Percentiles rank a stretch among this genome's conserved stretches.
phyloP scores from a whole-genome alignment of 2,329 filamentous ascomycete species.

The Trichoderma brevicompactum region DNA sequence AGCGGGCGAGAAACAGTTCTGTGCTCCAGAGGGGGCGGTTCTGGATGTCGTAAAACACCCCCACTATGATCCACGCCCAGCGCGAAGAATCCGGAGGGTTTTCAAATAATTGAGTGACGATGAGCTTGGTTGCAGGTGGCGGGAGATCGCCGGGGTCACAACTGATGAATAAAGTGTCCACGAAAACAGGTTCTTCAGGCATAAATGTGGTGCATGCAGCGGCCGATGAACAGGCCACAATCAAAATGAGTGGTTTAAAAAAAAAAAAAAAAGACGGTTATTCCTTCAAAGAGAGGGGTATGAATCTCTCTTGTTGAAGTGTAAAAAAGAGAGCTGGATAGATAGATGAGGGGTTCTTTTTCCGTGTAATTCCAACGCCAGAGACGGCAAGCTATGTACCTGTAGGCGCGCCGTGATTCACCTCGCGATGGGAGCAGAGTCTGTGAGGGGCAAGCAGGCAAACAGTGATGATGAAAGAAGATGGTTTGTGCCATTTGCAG shows the following conservation, averaged over 20 bases:
- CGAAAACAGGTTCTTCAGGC: slow-evolving; percentile 28
- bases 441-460: neutral
- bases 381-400: slow-evolving; percentile 19
- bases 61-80: slow-evolving; percentile 55
- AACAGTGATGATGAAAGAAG: neutral
- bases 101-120: slow-evolving; percentile 50
- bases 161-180: slow-evolving; percentile 37
- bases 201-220: slow-evolving; percentile 28
- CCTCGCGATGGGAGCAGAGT: neutral
- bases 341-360: neutral
- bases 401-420: slow-evolving; percentile 23
- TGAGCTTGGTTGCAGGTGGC: slow-evolving; percentile 50
- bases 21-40: slow-evolving; percentile 52
- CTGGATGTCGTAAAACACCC: slow-evolving; percentile 51
- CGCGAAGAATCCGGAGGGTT: slow-evolving; percentile 39
- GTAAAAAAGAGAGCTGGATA: neutral
- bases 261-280: neutral
- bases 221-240: neutral
- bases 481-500: neutral
- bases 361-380: neutral
- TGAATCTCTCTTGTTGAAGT: neutral
- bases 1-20: slow-evolving; percentile 47
- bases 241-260: too few species aligned
- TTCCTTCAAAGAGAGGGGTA: slow-evolving; percentile 2
- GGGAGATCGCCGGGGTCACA: slow-evolving; percentile 45